These are phyloP conservation scores for Pulchroboletus neoregius DNA, from an alignment of 1,284 basidiomycete genomes.

Conservation along the genomic window DNA sequence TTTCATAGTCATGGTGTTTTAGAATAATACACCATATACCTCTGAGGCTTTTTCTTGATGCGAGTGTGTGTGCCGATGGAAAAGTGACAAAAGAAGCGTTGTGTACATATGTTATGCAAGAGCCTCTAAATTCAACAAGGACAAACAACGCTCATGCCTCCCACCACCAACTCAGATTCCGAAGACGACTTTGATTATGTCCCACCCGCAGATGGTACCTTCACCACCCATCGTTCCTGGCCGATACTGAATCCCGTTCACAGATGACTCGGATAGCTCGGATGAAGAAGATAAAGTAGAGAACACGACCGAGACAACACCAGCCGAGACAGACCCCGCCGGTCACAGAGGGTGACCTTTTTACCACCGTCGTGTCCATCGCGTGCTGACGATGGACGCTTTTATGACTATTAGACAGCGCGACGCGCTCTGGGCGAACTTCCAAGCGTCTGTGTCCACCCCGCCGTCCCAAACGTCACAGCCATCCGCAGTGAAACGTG, in stretches of 20 bases:
- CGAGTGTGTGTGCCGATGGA: too few species aligned
- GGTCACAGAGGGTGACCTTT: conserved; percentile 43
- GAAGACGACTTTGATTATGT: conserved; percentile 66
- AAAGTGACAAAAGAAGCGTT: too few species aligned
- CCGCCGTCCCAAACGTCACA: conserved; percentile 1
- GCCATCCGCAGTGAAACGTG: conserved; percentile 34
- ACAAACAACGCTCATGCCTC: conserved; percentile 26
- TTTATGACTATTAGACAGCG: conserved; percentile 26
- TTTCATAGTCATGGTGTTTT: too few species aligned
- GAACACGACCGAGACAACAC: conserved; percentile 12
- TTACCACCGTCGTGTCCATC: neutral
- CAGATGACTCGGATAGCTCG: conserved; percentile 37
- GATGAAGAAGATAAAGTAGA: conserved; percentile 30
- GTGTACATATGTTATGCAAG: conserved; percentile 15
- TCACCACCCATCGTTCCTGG: too few species aligned
- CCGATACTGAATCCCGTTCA: neutral
- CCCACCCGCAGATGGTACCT: conserved; percentile 42
- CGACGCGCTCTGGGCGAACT: conserved; percentile 56
- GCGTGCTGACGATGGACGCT: neutral
- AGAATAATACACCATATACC: too few species aligned
- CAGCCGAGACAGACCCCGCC: conserved; percentile 32
- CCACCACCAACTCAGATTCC: conserved; percentile 45
- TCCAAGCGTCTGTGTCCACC: conserved; percentile 49
- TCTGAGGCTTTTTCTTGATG: too few species aligned
- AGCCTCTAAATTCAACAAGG: conserved; percentile 25